Evolutionary conservation across 345 rosid species (phyloP).

Genomic region (Dipteronia dyeriana): DNA sequence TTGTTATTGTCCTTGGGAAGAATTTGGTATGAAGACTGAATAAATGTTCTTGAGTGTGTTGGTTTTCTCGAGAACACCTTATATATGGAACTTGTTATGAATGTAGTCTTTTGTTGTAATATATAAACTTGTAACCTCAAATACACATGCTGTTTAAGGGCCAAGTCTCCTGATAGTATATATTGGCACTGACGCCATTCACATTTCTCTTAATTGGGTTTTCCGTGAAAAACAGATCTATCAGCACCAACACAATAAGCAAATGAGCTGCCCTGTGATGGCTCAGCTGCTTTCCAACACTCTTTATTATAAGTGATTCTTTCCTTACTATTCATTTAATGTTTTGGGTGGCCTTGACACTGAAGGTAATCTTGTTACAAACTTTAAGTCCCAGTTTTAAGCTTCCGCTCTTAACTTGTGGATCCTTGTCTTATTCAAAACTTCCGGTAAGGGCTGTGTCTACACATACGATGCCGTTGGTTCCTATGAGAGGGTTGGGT

Average conservation of each 20-base stretch:
- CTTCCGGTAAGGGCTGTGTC: conserved; percentile 88
- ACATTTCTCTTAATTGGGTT: neutral
- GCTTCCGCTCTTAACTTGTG: neutral
- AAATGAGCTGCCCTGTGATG: conserved; percentile 98
- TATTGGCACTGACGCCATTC: neutral
- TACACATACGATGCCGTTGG: conserved; percentile 97
- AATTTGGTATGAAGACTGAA: neutral
- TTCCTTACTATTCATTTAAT: conserved; percentile 96
- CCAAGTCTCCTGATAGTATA: neutral
- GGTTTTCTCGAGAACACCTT: neutral
- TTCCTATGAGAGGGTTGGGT: conserved; percentile 69
- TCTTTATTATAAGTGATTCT: conserved; percentile 94
- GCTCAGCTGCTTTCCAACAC: conserved; percentile 95
- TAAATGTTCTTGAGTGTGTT: neutral
- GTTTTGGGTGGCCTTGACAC: conserved; percentile 94
- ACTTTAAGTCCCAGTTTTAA: conserved; percentile 7
- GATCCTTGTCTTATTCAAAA: conserved; percentile 4
- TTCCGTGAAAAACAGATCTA: conserved; percentile 54
- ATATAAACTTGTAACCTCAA: neutral
- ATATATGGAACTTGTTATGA: neutral
- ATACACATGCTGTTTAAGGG: neutral
- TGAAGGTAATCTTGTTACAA: conserved; percentile 54
- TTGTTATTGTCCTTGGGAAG: neutral
- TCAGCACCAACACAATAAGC: conserved; percentile 98
- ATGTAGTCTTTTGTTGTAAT: neutral